Evolutionary conservation across 345 rosid genomes (phyloP).

Genomic region (Viola odorata): DNA sequence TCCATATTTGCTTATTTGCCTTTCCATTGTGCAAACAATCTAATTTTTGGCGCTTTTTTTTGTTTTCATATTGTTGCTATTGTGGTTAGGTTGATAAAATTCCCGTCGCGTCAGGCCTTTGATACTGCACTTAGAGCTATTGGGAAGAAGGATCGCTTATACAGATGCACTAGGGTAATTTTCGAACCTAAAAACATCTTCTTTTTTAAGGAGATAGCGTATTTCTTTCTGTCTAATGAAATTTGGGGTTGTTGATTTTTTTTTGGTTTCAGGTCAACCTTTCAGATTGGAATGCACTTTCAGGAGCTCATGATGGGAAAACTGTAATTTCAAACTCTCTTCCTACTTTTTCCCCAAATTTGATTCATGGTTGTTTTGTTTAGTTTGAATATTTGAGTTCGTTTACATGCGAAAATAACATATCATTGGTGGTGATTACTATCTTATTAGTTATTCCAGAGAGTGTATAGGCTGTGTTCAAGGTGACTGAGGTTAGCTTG

Average conservation of each 20-base stretch:
- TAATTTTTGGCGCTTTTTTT: neutral
- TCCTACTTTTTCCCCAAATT: neutral
- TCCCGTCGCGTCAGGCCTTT: slow-evolving; percentile 37
- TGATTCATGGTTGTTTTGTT: too few relatives aligned
- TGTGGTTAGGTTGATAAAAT: slow-evolving; percentile 48
- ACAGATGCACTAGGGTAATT: slow-evolving; percentile 58
- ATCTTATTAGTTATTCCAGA: too few relatives aligned
- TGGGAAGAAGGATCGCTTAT: slow-evolving; percentile 41
- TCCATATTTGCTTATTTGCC: neutral
- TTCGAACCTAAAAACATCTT: neutral
- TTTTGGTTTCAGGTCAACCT: slow-evolving; percentile 38
- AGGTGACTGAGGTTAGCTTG: too few relatives aligned
- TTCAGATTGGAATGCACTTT: slow-evolving; percentile 39
- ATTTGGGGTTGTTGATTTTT: neutral
- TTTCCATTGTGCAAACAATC: neutral
- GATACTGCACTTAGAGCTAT: slow-evolving; percentile 37
- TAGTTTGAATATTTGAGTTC: too few relatives aligned
- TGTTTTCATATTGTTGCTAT: neutral
- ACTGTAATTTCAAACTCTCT: slow-evolving; percentile 37
- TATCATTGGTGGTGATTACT: too few relatives aligned
- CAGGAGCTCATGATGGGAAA: slow-evolving; percentile 54
- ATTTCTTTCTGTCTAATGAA: neutral
- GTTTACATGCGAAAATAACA: too few relatives aligned
- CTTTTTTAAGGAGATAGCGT: neutral
- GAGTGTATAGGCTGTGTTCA: too few relatives aligned